Evolutionary conservation across 1,284 basidiomycete genomes (phyloP).

Genomic region (Pseudozyma sp.): DNA sequence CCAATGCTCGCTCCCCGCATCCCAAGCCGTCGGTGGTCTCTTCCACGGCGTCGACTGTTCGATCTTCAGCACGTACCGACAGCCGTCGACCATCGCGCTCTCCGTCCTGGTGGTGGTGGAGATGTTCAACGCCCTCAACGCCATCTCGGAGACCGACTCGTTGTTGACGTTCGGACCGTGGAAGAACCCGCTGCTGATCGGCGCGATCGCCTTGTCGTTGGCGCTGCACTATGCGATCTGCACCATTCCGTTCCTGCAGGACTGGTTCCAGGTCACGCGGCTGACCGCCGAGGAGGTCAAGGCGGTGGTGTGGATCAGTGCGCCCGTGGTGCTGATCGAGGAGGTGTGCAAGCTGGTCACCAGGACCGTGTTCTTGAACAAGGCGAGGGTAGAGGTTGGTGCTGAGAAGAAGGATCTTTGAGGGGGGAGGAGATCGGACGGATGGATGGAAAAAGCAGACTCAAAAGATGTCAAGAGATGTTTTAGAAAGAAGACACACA

Average conservation of each 20-base stretch:
- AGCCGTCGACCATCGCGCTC: slow-evolving; percentile 89
- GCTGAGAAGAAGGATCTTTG: slow-evolving; percentile 31
- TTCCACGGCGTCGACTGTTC: slow-evolving; percentile 92
- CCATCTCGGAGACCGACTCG: slow-evolving; percentile 96
- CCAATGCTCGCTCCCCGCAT: slow-evolving; percentile 73
- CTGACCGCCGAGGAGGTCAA: slow-evolving; percentile 93
- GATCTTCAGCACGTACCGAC: slow-evolving; percentile 89
- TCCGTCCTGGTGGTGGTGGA: slow-evolving; percentile 93
- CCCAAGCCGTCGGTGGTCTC: slow-evolving; percentile 61
- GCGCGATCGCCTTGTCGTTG: slow-evolving; percentile 84
- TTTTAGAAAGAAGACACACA: too few species aligned
- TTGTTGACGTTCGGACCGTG: slow-evolving; percentile 87
- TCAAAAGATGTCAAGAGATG: too few species aligned
- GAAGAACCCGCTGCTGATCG: slow-evolving; percentile 86
- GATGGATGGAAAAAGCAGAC: too few species aligned
- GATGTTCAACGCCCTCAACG: slow-evolving; percentile 99
- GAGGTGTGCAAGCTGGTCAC: slow-evolving; percentile 72
- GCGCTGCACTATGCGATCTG: slow-evolving; percentile 90
- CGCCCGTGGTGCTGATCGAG: slow-evolving; percentile 89
- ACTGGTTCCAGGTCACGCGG: slow-evolving; percentile 84
- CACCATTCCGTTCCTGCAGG: slow-evolving; percentile 72
- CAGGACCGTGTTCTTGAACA: slow-evolving; percentile 8
- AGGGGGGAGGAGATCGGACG: background rate
- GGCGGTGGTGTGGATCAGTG: slow-evolving; percentile 88
- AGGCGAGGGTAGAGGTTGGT: background rate